Conservation (phyloP, 2,329 filamentous ascomycete genomes). For the Ceratocystis cacaofunesta region DNA sequence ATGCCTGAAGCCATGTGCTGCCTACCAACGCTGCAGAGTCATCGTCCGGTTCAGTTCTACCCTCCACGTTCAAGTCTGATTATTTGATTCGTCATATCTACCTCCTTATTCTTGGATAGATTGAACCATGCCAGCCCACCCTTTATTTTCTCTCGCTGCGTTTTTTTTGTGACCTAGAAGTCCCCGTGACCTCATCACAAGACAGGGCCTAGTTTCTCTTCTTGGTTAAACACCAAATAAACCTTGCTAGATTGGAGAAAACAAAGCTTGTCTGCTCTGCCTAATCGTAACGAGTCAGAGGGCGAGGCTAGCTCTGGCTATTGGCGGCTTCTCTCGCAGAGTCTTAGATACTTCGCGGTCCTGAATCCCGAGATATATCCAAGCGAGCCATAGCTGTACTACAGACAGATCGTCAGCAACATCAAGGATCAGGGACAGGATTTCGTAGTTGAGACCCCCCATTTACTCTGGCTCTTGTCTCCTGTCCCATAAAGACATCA, state of each 20-base stretch:
- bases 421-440: background rate
- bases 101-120: background rate
- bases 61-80: background rate
- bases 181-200: background rate
- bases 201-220: background rate
- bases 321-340: too few species aligned
- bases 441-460: background rate
- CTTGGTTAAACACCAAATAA: background rate
- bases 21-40: background rate
- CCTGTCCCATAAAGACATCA: background rate
- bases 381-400: background rate
- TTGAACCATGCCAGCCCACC: background rate
- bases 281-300: too few species aligned
- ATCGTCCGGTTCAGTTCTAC: background rate
- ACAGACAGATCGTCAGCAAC: background rate
- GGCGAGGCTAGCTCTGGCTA: too few species aligned
- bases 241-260: background rate
- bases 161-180: background rate
- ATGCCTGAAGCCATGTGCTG: background rate
- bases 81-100: background rate
- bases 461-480: background rate
- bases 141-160: background rate
- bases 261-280: background rate
- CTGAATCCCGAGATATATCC: constrained; percentile 3
- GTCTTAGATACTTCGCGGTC: background rate